Conservation (phyloP, 345 rosid genomes). For the Brassica rapa region DNA sequence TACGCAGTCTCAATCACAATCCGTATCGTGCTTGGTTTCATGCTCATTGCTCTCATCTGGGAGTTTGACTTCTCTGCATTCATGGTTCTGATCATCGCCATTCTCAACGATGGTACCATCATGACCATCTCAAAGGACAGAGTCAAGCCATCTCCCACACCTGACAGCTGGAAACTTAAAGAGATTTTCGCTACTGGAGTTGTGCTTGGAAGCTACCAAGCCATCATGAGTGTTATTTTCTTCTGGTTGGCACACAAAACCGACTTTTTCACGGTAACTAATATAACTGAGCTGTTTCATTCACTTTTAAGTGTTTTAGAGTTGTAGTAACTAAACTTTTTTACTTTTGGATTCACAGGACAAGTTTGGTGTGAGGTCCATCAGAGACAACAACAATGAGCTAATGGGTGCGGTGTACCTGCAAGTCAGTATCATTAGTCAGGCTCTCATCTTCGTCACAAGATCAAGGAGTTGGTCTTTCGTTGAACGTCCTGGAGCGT, state of each 20-base stretch:
- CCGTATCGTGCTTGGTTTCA: neutral
- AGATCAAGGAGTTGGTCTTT: neutral
- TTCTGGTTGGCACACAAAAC: neutral
- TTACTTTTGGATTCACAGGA: neutral
- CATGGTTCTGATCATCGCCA: conserved; percentile 1
- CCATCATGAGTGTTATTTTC: neutral
- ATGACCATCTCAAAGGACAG: neutral
- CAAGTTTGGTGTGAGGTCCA: neutral
- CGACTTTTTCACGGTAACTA: neutral
- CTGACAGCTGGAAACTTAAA: neutral
- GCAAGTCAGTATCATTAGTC: neutral
- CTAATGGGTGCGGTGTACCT: neutral
- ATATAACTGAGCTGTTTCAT: neutral
- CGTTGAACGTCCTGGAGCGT: neutral
- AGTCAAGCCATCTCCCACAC: conserved; percentile 2
- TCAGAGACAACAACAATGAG: neutral
- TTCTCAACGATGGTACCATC: neutral
- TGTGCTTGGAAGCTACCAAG: neutral
- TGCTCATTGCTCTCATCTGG: neutral
- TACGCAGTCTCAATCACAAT: neutral
- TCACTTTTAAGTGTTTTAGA: neutral
- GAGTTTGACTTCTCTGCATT: neutral
- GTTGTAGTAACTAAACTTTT: neutral
- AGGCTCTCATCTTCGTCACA: neutral
- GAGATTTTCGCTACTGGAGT: neutral